Conservation (phyloP, 1,139 yeast genomes). For the Pichia sp. region DNA sequence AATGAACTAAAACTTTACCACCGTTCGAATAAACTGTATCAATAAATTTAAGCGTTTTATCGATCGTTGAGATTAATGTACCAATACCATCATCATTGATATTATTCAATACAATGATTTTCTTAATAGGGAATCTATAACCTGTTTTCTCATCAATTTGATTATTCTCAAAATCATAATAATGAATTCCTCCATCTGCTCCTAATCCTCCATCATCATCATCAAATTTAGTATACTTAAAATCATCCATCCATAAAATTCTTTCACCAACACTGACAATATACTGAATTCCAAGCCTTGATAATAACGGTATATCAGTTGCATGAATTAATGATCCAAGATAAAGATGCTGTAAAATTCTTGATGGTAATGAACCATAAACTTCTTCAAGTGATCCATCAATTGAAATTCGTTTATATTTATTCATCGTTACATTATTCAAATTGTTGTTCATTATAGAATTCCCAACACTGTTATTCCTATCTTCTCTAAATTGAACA, state of each 20-base stretch:
- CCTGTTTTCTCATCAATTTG: slow-evolving; percentile 21
- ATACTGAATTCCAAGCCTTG: slow-evolving; percentile 60
- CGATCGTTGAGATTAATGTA: slow-evolving; percentile 34
- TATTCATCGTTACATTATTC: not conserved
- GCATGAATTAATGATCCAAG: slow-evolving; percentile 86
- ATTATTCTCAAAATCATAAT: slow-evolving; percentile 21
- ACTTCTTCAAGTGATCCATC: slow-evolving; percentile 24
- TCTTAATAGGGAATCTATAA: slow-evolving; percentile 31
- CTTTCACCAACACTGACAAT: slow-evolving; percentile 84
- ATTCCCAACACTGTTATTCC: not conserved
- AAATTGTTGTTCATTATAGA: not conserved
- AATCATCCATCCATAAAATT: slow-evolving; percentile 50
- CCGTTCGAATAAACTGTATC: slow-evolving; percentile 33
- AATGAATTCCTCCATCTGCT: not conserved
- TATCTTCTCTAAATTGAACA: slow-evolving; percentile 22
- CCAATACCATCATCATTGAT: slow-evolving; percentile 48
- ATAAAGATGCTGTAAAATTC: slow-evolving; percentile 75
- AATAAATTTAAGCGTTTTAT: slow-evolving; percentile 36
- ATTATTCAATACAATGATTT: slow-evolving; percentile 35
- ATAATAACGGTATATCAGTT: slow-evolving; percentile 55
- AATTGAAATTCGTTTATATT: slow-evolving; percentile 1
- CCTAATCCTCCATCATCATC: slow-evolving; percentile 22
- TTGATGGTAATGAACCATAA: slow-evolving; percentile 59
- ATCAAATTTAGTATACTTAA: slow-evolving; percentile 17
- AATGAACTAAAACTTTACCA: slow-evolving; percentile 66